Conservation (phyloP, 495 filamentous ascomycete genomes). For the Penicillium silybi region DNA sequence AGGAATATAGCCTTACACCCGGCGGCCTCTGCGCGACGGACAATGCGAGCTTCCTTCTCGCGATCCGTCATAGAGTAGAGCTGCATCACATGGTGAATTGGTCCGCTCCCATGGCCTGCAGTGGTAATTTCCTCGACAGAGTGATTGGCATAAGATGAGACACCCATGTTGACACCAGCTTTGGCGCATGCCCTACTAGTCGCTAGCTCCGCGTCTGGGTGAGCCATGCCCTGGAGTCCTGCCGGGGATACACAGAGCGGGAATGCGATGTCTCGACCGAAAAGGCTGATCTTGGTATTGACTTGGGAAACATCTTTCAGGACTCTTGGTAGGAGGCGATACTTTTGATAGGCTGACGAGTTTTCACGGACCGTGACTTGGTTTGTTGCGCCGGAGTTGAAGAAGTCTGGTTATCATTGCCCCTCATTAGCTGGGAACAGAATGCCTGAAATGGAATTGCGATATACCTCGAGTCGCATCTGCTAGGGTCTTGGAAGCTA, state of each 20-base stretch:
- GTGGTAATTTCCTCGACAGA: conserved; percentile 53
- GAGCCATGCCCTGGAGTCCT: conserved; percentile 60
- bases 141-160: conserved; percentile 52
- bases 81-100: conserved; percentile 58
- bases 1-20: conserved; percentile 62
- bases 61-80: conserved; percentile 70
- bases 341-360: conserved; percentile 37
- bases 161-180: conserved; percentile 44
- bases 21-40: conserved; percentile 39
- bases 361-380: conserved; percentile 46
- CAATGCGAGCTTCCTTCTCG: conserved; percentile 50
- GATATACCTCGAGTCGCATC: conserved; percentile 13
- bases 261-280: conserved; percentile 32
- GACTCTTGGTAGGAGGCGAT: conserved; percentile 47
- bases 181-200: conserved; percentile 54
- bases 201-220: conserved; percentile 63
- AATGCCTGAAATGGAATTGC: not conserved
- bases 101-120: conserved; percentile 29
- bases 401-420: conserved; percentile 34
- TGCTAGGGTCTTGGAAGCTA: conserved; percentile 11
- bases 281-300: conserved; percentile 40
- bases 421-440: conserved; percentile 3
- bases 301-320: conserved; percentile 47
- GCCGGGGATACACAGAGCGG: conserved; percentile 54
- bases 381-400: conserved; percentile 44